A percentile compares a stretch with the other conserved stretches of the same genome.
Conservation (phyloP, 768 basidiomycete genomes). For the Lactarius indigo region DNA sequence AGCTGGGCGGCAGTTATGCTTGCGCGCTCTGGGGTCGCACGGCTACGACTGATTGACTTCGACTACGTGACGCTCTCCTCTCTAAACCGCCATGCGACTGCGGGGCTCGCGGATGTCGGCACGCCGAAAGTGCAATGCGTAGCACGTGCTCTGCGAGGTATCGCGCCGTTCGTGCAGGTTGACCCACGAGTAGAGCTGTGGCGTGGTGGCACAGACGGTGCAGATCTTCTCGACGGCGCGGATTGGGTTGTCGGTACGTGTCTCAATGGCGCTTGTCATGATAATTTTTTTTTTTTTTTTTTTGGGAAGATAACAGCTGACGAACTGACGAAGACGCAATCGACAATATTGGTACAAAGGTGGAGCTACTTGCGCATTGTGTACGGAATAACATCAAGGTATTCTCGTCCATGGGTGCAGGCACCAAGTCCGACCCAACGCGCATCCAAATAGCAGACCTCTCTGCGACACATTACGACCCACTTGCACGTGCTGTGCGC, state of each 20-base stretch:
- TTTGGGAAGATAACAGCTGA: slow-evolving; percentile 14
- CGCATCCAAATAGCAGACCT: slow-evolving; percentile 95
- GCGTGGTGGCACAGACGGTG: slow-evolving; percentile 72
- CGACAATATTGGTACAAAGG: slow-evolving; percentile 96
- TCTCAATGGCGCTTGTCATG: background rate
- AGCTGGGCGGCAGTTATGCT: slow-evolving; percentile 96
- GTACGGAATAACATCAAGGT: slow-evolving; percentile 78
- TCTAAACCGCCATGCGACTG: slow-evolving; percentile 92
- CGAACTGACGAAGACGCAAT: slow-evolving; percentile 67
- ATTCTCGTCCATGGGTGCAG: slow-evolving; percentile 96
- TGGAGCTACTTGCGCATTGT: slow-evolving; percentile 89
- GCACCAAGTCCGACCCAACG: slow-evolving; percentile 92
- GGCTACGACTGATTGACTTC: slow-evolving; percentile 84
- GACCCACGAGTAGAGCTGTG: slow-evolving; percentile 84
- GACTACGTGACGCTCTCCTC: slow-evolving; percentile 96
- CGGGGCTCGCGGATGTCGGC: slow-evolving; percentile 84
- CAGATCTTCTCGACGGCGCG: slow-evolving; percentile 67
- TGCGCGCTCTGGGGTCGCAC: slow-evolving; percentile 79
- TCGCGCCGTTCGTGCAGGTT: slow-evolving; percentile 85
- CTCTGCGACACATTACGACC: slow-evolving; percentile 88
- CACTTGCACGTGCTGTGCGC: slow-evolving; percentile 88
- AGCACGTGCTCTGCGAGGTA: slow-evolving; percentile 59
- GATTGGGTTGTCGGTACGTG: slow-evolving; percentile 90
- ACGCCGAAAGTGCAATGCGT: slow-evolving; percentile 86
- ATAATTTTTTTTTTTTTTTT: too few relatives aligned